A percentile compares a stretch with the other conserved stretches of the same genome.
Conservation (phyloP, 78 protist species). For the Salpingoeca rosetta region DNA sequence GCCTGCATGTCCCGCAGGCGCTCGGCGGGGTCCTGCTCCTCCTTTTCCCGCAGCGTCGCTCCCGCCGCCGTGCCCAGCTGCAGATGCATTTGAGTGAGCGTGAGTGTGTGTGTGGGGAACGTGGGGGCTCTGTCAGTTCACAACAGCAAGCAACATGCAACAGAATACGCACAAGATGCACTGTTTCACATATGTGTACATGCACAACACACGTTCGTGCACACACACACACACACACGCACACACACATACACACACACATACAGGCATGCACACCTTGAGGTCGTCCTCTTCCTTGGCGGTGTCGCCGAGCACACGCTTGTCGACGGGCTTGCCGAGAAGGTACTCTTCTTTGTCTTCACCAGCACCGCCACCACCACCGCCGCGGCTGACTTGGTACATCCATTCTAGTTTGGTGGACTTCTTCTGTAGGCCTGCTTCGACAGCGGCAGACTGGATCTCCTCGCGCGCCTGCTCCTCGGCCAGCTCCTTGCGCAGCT, state of each 20-base stretch:
- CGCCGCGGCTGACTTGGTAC: conserved; percentile 44
- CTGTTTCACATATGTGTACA: too few species aligned
- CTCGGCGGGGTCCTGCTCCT: conserved; percentile 22
- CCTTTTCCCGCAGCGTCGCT: not conserved
- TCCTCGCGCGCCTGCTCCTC: conserved; percentile 37
- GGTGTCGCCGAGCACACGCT: not conserved
- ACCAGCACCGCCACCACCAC: not conserved
- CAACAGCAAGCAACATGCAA: too few species aligned
- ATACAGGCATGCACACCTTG: conserved; percentile 1
- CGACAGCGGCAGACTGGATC: not conserved
- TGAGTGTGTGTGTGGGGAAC: too few species aligned
- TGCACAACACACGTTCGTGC: not conserved
- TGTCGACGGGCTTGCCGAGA: conserved; percentile 35
- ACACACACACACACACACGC: not conserved
- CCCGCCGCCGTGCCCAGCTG: not conserved
- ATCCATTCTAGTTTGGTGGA: conserved; percentile 48
- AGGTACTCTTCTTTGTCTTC: conserved; percentile 35
- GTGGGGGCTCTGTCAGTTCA: too few species aligned
- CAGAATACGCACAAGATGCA: too few species aligned
- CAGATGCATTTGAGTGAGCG: not conserved
- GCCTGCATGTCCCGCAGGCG: conserved; percentile 13
- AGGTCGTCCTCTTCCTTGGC: conserved; percentile 11
- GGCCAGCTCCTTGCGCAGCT: conserved; percentile 28
- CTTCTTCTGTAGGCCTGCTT: not conserved
- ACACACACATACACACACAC: not conserved